phyloP scores from a whole-genome alignment of 305 asterid species.

The Solanum hybrid region DNA sequence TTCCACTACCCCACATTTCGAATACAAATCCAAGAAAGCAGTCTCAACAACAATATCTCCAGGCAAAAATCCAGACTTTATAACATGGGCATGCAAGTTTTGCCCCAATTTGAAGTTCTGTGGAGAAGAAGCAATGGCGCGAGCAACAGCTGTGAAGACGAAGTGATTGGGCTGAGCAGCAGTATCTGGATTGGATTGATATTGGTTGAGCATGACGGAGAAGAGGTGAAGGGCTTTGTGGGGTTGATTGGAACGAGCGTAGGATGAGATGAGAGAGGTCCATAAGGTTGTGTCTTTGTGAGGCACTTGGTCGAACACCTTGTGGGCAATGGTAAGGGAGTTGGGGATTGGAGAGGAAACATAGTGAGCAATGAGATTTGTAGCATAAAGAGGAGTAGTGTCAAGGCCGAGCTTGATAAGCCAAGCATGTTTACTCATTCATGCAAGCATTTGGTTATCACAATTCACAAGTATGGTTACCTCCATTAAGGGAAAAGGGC shows the following conservation, averaged over 20 bases:
- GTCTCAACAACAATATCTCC: constrained; percentile 17
- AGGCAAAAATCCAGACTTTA: constrained; percentile 14
- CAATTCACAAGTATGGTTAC: background rate
- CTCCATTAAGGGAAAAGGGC: background rate
- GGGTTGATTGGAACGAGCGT: constrained; percentile 19
- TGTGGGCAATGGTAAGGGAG: constrained; percentile 16
- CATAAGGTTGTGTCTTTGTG: constrained; percentile 25
- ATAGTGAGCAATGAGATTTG: constrained; percentile 18
- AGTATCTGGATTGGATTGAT: background rate
- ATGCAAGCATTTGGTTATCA: background rate
- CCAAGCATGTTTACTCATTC: constrained; percentile 33
- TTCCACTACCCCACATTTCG: constrained; percentile 14
- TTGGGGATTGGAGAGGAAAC: background rate
- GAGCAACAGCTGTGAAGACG: constrained; percentile 22
- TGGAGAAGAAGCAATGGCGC: constrained; percentile 25
- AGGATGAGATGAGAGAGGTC: constrained; percentile 28
- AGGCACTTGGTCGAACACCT: constrained; percentile 31
- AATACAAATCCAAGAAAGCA: constrained; percentile 21
- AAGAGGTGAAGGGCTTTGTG: constrained; percentile 21
- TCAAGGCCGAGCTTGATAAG: constrained; percentile 29
- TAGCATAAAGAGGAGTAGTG: constrained; percentile 13
- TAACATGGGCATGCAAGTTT: constrained; percentile 13
- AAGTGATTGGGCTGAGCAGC: constrained; percentile 17
- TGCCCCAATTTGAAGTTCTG: constrained; percentile 18
- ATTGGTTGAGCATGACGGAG: constrained; percentile 14